Base-by-base conservation (phyloP, 2,329 filamentous ascomycete genomes). In the Claviceps humidiphila region DNA sequence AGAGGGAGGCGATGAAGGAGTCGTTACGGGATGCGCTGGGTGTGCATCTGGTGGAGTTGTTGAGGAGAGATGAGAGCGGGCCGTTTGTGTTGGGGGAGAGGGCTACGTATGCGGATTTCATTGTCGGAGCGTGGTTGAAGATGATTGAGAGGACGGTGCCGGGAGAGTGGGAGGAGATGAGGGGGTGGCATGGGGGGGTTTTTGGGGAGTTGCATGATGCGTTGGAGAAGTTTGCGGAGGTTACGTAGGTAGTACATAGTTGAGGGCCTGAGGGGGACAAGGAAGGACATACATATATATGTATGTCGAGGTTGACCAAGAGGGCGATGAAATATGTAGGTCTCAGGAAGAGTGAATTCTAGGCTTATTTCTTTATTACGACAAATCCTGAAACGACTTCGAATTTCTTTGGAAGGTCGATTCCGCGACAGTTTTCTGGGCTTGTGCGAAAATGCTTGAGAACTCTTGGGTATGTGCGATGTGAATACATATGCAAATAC, bases 61-160 rank as follows among this genome's bases (percentile, higher is more conserved):
- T 72, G 34, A 30, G 16, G 3, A 53, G 22, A 44, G 67, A 75
- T 47, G 46, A 57, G 0, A 63, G 55, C 13, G 76, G 76, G 6
- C 73, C 75, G 0, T 81, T 75, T 48, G 24, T 81, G 1, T 64
- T 77, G 2, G 77, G 76, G 0, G 47, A 55, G 1, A 59, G 57
- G 59, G 66, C 69, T 1, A 72, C 59, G 45, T 80, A 81, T 65
- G 77, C 75, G 1, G 79, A 82, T 58, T 58, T 80, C 0, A 77
- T 81, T 38, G 71, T 82, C 1, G 78, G 77, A 1, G 75, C 65
- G 0, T 82, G 78, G 78, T 52, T 81, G 60, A 66, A 68, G 5
- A 75, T 78, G 71, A 57, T 71, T 51, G 55, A 57, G 4, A 60
- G 42, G 14, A 68, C 65, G 26, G 58, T 80, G 51, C 71, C 70